Evolutionary conservation across 2,329 filamentous ascomycete species (phyloP).

Genomic region (Hortaea sp.): DNA sequence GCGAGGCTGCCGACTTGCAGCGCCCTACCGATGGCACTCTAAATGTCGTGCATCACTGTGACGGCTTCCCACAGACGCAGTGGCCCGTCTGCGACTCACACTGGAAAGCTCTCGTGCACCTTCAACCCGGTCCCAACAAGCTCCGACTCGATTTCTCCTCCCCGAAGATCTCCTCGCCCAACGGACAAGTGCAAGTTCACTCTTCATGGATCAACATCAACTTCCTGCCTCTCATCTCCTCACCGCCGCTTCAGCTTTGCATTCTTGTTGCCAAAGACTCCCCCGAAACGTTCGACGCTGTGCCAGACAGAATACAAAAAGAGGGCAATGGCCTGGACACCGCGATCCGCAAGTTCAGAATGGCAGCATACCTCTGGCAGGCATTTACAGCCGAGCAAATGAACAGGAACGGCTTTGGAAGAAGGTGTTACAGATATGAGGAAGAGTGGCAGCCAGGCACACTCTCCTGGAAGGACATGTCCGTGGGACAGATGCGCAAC

Average conservation of each 20-base stretch:
- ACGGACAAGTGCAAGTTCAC: conserved; percentile 59
- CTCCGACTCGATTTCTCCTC: conserved; percentile 78
- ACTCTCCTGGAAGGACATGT: conserved; percentile 63
- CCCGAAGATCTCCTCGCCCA: conserved; percentile 64
- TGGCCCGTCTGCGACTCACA: conserved; percentile 86
- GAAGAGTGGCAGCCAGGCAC: conserved; percentile 89
- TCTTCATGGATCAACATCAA: conserved; percentile 73
- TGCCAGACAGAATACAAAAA: conserved; percentile 61
- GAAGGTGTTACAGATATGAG: conserved; percentile 80
- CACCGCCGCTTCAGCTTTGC: conserved; percentile 79
- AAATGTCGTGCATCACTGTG: conserved; percentile 71
- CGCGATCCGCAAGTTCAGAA: conserved; percentile 82
- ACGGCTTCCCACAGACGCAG: conserved; percentile 67
- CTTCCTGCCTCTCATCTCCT: conserved; percentile 68
- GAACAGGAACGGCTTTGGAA: conserved; percentile 76
- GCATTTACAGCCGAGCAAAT: conserved; percentile 96
- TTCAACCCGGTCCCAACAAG: conserved; percentile 84
- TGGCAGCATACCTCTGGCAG: conserved; percentile 95
- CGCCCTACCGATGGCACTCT: conserved; percentile 67
- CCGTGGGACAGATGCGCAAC: conserved; percentile 66
- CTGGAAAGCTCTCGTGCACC: conserved; percentile 84
- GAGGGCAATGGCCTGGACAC: conserved; percentile 75
- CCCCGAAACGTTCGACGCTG: conserved; percentile 70
- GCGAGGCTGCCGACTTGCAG: conserved; percentile 66
- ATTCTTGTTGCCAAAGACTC: conserved; percentile 85